These are phyloP conservation scores for Glycine soja DNA, from an alignment of 306 rosid species.

Conservation along the genomic window DNA sequence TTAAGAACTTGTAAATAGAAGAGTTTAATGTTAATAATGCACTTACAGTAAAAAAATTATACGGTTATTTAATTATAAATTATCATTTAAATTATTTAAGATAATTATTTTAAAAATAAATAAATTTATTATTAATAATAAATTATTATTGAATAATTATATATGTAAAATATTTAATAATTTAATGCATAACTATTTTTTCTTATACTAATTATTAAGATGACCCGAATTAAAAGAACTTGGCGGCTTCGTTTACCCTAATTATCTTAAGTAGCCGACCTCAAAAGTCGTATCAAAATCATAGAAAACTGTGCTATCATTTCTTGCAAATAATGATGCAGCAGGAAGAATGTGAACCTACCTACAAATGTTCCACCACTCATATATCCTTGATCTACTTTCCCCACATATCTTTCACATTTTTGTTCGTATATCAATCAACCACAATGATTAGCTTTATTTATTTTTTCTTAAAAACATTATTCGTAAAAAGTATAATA, in stretches of 20 bases:
- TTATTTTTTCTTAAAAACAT: neutral
- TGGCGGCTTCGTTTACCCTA: conserved; percentile 12
- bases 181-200: no score
- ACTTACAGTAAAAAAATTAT: no score
- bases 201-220: conserved; percentile 20
- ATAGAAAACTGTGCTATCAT: conserved; percentile 51
- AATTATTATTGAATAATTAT: no score
- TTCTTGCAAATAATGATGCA: conserved; percentile 48
- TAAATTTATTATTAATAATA: no score
- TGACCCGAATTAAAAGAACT: conserved; percentile 37
- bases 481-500: neutral
- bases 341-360: conserved; percentile 41
- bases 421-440: conserved; percentile 34
- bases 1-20: neutral
- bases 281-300: conserved; percentile 58
- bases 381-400: conserved; percentile 14
- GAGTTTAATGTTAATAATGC: no score
- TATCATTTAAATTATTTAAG: no score
- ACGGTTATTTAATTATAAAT: no score
- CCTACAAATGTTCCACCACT: conserved; percentile 40
- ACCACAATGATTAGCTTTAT: conserved; percentile 30
- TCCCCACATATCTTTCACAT: conserved; percentile 14
- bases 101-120: no score
- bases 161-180: no score
- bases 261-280: conserved; percentile 50